Evolutionary conservation across 768 basidiomycete genomes (phyloP).

Genomic region (Phaffia tasmanica): DNA sequence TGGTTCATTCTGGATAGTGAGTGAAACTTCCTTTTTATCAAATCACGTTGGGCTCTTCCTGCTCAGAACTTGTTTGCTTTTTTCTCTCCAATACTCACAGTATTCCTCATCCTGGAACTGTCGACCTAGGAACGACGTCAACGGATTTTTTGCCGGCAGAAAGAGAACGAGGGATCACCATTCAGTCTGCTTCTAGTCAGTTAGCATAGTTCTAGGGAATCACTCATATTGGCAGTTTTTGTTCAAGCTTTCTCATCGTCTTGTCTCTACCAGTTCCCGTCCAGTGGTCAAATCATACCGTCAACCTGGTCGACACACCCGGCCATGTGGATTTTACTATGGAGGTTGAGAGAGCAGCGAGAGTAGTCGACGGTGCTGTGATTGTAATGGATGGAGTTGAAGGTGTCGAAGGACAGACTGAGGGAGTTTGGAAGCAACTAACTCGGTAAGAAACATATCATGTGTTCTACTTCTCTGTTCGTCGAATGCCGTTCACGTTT

Average conservation of each 20-base stretch:
- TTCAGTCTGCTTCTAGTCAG: slow-evolving; percentile 61
- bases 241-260: neutral
- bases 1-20: slow-evolving; percentile 26
- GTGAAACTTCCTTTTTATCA: neutral
- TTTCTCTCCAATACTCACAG: slow-evolving; percentile 49
- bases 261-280: slow-evolving; percentile 8
- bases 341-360: slow-evolving; percentile 88
- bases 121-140: slow-evolving; percentile 80
- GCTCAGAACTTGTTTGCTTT: neutral
- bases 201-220: slow-evolving; percentile 62
- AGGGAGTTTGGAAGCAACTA: slow-evolving; percentile 76
- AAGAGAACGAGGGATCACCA: slow-evolving; percentile 79
- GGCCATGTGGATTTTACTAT: slow-evolving; percentile 94
- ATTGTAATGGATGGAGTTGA: slow-evolving; percentile 82
- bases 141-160: slow-evolving; percentile 85
- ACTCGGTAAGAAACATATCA: slow-evolving; percentile 52
- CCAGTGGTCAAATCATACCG: slow-evolving; percentile 35
- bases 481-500: neutral
- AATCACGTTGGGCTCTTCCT: neutral
- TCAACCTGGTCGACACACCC: slow-evolving; percentile 81
- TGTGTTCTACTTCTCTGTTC: neutral
- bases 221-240: neutral
- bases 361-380: slow-evolving; percentile 78
- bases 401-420: slow-evolving; percentile 81
- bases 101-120: slow-evolving; percentile 61